A percentile compares a stretch with the other conserved stretches of the same genome.
These are phyloP conservation scores for Starmerella vaccinii DNA, from an alignment of 805 yeast species.

Conservation along the genomic window DNA sequence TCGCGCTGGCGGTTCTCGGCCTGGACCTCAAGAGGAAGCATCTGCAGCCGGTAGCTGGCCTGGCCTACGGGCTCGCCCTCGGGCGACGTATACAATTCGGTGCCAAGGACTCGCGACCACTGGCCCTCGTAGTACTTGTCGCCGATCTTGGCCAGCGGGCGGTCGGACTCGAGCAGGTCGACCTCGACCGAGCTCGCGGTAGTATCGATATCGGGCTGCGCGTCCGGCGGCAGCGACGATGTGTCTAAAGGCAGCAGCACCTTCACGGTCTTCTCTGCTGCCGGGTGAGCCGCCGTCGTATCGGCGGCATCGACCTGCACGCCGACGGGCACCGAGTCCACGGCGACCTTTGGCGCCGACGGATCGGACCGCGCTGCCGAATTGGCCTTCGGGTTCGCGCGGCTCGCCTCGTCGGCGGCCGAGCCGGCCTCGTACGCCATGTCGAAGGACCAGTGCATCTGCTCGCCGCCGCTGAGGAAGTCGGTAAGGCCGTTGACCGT, in stretches of 20 bases:
- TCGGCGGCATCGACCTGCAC: neutral
- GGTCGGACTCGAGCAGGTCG: conserved; percentile 45
- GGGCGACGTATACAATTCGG: conserved; percentile 42
- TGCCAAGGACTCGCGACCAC: conserved; percentile 73
- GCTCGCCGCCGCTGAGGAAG: conserved; percentile 69
- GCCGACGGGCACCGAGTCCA: neutral
- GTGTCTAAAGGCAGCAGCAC: conserved; percentile 48
- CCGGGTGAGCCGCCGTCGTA: neutral
- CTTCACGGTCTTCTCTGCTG: conserved; percentile 21
- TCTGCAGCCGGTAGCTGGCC: conserved; percentile 25
- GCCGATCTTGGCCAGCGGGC: conserved; percentile 51
- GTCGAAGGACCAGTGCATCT: conserved; percentile 57
- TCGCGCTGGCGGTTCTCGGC: conserved; percentile 4
- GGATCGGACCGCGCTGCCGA: neutral
- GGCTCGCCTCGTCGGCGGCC: conserved; percentile 55
- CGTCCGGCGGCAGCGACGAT: conserved; percentile 17
- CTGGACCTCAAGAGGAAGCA: conserved; percentile 21
- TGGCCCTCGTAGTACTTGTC: conserved; percentile 55
- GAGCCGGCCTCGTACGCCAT: conserved; percentile 77
- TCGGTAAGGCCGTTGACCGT: conserved; percentile 63
- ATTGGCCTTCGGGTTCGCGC: conserved; percentile 13
- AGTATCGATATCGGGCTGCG: conserved; percentile 10
- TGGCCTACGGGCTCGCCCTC: conserved; percentile 28
- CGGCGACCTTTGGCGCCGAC: neutral
- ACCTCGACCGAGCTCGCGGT: conserved; percentile 33